Evolutionary conservation across 805 yeast species (phyloP), one percentile per base, ranked within the genome.

Genomic region (Wickerhamomyces chaumierensis): DNA sequence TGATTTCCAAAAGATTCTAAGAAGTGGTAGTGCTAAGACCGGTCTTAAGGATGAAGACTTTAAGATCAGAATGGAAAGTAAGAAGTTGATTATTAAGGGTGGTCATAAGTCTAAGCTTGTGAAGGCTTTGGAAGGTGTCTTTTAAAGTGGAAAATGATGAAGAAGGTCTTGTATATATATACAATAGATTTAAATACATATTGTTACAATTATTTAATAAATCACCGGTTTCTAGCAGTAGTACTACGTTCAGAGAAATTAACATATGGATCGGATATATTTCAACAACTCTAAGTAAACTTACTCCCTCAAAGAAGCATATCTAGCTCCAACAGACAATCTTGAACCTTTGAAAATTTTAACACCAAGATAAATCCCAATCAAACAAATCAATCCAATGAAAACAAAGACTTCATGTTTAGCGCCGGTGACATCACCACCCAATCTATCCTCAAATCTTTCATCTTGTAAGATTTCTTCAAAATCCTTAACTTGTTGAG

Each of bases 1-100:
- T 38, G 95, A 86, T 52, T 59, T 86, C 41, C 71, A 73, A 43
- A 57, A 53, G 14, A 52, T 65, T 19, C 55, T 81, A 34, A 74
- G 75, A 4, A 58, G 60, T 13, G 63, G n/a, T n/a, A n/a, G n/a
- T n/a, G n/a, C n/a, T n/a, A n/a, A n/a, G n/a, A n/a, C n/a, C n/a
- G n/a, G n/a, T n/a, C n/a, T 80, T 18, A 56, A 69, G 28, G 63
- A 64, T 48, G 58, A 64, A 29, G 59, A 66, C 16, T 71, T 75
- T 53, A 64, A 58, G 42, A 63, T 79, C 33, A 55, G 67, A 41
- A 61, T 65, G 48, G 71, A 69, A 37, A 70, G 80, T 18, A 66
- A 68, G 33, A 69, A 74, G 38, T 60, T 79, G 2, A 36, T 53
- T 37, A 50, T 53, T 35, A 48, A 51, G 43, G 55, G 57, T 13